A percentile compares a stretch with the other conserved stretches of the same genome.
These are phyloP conservation scores for Podaxis sp. DNA, from an alignment of 768 basidiomycete genomes.

Conservation along the genomic window DNA sequence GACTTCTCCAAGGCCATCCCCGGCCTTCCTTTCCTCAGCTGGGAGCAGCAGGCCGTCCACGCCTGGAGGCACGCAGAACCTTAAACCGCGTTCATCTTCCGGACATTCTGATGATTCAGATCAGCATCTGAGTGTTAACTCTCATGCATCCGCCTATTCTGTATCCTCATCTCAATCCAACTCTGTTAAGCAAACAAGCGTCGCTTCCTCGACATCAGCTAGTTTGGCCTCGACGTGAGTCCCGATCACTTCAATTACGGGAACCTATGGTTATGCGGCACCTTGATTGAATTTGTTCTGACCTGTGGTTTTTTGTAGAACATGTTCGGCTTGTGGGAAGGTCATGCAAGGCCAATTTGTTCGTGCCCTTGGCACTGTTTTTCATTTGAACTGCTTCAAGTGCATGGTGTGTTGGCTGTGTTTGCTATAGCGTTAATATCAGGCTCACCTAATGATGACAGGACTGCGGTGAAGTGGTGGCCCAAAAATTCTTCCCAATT, in stretches of 20 bases:
- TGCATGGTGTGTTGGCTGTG: slow-evolving; percentile 72
- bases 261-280: slow-evolving; percentile 8
- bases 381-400: slow-evolving; percentile 97
- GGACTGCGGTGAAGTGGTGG: slow-evolving; percentile 97
- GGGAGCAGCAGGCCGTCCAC: slow-evolving; percentile 50
- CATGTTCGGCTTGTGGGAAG: slow-evolving; percentile 77
- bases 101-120: slow-evolving; percentile 50
- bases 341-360: slow-evolving; percentile 96
- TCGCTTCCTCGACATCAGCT: slow-evolving; percentile 54
- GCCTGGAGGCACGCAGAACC: slow-evolving; percentile 49
- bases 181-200: slow-evolving; percentile 40
- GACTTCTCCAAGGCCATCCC: slow-evolving; percentile 43
- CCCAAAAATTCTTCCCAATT: slow-evolving; percentile 98
- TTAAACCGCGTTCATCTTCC: slow-evolving; percentile 52
- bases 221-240: slow-evolving; percentile 63
- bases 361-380: slow-evolving; percentile 89
- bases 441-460: slow-evolving; percentile 29
- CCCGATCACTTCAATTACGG: slow-evolving; percentile 14
- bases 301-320: slow-evolving; percentile 38
- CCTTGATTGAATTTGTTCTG: slow-evolving; percentile 27
- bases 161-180: slow-evolving; percentile 43
- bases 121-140: slow-evolving; percentile 45
- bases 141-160: slow-evolving; percentile 56
- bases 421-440: not conserved
- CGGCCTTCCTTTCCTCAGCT: slow-evolving; percentile 44